A percentile compares a stretch with the other conserved stretches of the same genome.
phyloP scores from a whole-genome alignment of 2,329 filamentous ascomycete species.

The Dactylonectria macrodidyma region DNA sequence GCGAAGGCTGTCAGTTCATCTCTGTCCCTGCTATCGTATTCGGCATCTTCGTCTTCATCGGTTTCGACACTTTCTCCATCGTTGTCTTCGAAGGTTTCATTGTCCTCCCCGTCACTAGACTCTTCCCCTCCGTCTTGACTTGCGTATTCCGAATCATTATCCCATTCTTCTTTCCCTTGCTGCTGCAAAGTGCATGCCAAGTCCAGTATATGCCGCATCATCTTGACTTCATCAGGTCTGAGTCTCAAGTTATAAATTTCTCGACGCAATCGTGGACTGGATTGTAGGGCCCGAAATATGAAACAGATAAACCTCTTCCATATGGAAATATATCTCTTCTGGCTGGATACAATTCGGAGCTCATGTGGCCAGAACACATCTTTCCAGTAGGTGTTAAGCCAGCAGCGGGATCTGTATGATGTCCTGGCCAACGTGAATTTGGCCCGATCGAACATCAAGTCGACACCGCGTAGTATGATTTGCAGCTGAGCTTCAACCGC shows the following conservation, averaged over 20 bases:
- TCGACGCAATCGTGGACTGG: background rate
- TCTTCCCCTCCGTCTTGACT: background rate
- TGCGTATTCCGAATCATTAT: background rate
- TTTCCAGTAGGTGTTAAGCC: background rate
- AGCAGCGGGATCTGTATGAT: background rate
- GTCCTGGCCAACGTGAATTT: background rate
- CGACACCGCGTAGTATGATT: background rate
- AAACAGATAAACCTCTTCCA: background rate
- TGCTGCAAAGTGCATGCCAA: background rate
- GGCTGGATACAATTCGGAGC: background rate
- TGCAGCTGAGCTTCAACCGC: conserved; percentile 2
- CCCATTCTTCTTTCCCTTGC: background rate
- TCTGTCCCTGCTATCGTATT: background rate
- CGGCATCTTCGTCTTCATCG: background rate
- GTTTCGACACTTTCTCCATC: background rate
- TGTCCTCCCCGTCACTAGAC: background rate
- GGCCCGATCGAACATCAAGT: background rate
- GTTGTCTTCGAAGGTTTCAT: background rate
- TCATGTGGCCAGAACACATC: background rate
- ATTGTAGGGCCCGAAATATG: background rate
- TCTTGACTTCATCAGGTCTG: background rate
- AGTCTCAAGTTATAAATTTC: background rate
- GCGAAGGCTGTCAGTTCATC: background rate
- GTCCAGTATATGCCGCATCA: background rate
- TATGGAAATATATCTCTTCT: conserved; percentile 2